phyloP scores from a whole-genome alignment of 1,139 yeast species.

The Yamadazyma siamensis region DNA sequence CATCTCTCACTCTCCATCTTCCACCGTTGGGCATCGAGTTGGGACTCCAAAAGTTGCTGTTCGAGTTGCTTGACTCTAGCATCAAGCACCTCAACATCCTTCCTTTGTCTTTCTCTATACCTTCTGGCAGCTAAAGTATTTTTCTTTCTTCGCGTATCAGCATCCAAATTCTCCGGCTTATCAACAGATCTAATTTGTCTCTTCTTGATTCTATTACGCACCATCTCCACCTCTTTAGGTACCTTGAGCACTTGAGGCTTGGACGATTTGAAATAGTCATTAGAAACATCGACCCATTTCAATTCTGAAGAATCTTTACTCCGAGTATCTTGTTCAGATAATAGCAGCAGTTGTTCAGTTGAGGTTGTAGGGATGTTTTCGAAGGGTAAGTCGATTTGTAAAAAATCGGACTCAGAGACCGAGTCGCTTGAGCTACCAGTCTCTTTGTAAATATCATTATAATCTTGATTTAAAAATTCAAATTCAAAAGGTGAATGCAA shows the following conservation, averaged over 20 bases:
- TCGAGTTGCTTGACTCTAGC: conserved; percentile 15
- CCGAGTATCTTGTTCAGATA: background rate
- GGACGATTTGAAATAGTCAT: conserved; percentile 1
- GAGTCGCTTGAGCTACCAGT: background rate
- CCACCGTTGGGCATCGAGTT: conserved; percentile 18
- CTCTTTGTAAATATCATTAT: no score
- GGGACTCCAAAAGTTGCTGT: conserved; percentile 11
- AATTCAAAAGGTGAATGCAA: no score
- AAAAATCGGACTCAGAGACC: background rate
- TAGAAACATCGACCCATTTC: conserved; percentile 7
- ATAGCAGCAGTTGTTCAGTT: background rate
- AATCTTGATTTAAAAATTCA: no score
- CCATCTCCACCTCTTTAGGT: conserved; percentile 7
- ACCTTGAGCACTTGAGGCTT: background rate
- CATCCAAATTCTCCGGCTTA: background rate
- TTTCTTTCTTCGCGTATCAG: conserved; percentile 10
- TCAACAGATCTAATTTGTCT: background rate
- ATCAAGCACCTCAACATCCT: conserved; percentile 19
- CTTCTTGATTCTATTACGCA: conserved; percentile 11
- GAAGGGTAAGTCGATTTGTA: background rate
- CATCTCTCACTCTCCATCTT: conserved; percentile 15
- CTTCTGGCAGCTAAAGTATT: conserved; percentile 21
- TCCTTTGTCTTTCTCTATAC: conserved; percentile 16
- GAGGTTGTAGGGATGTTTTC: background rate
- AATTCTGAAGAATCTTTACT: background rate